Evolutionary conservation across 2,329 filamentous ascomycete species (phyloP), one percentile per base, ranked within the genome.

Genomic region (Exophiala viscosa): DNA sequence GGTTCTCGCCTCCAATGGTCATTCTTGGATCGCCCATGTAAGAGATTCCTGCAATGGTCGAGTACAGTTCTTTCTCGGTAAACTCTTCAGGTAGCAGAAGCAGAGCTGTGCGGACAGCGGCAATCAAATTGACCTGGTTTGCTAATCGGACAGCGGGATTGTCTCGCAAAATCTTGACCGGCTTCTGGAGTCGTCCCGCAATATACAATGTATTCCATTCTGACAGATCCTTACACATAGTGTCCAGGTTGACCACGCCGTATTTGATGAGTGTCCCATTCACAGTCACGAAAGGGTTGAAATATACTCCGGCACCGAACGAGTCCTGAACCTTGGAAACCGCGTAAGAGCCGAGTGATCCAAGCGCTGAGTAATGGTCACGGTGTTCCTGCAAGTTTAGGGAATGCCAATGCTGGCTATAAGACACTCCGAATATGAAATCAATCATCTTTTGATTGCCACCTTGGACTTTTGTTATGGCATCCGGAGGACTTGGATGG

Each of bases 241-340:
- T 96, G 66, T 95, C 85, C 60, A 97, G 81, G 65, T 95, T 96
- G 39, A 96, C 95, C 17, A 99, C 93, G 15, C 92, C 93, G 65
- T 99, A 99, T 73, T 99, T 99, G 71, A 99, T 93, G 65, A 97
- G 79, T 57, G 90, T 95, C 36, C 93, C 95, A 64, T 97, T 96
- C 55, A 97, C 85, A 2, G 88, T 92, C 44, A 99, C 83, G 68
- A 92, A 96, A 0, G 93, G 91, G 65, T 99, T 96, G 74, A 96
- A 99, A 73, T 99, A 99, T 35, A 96, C 90, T 5, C 93, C 95
- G 0, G 93, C 93, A 38, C 93, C 93, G 75, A 87, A 88, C 59
- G 77, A 81, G 65, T 97, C 89, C 70, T 99, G 92, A 15, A 96
- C 84, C 48, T 84, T 80, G 11, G 89, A 90, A 14, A 97, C 88